phyloP scores from a whole-genome alignment of 495 filamentous ascomycete genomes.

The Tuber magnatum region DNA sequence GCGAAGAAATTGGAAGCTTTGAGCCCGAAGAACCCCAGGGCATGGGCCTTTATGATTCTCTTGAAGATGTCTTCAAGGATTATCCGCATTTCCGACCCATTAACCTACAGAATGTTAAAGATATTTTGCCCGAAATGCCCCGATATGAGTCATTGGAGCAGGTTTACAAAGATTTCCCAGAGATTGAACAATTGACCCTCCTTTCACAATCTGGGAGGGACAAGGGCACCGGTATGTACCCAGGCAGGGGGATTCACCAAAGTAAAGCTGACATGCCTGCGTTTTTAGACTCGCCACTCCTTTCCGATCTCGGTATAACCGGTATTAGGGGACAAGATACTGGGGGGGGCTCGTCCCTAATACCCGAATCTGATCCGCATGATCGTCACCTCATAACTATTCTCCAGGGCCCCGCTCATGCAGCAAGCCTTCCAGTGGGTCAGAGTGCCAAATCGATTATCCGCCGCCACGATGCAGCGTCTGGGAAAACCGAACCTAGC shows the following conservation, averaged over 20 bases:
- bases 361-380: background rate
- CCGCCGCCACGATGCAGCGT: background rate
- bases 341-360: background rate
- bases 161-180: background rate
- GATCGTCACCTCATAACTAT: background rate
- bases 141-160: background rate
- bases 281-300: background rate
- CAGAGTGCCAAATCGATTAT: background rate
- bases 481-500: background rate
- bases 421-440: background rate
- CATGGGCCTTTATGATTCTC: background rate
- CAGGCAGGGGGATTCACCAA: background rate
- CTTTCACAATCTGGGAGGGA: background rate
- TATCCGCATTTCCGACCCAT: background rate
- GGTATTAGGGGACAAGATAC: background rate
- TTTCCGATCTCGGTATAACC: background rate
- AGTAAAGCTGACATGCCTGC: background rate
- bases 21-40: background rate
- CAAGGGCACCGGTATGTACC: background rate
- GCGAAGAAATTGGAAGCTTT: background rate
- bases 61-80: slow-evolving; percentile 4
- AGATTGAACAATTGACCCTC: background rate
- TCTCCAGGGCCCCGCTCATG: background rate
- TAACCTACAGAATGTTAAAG: background rate
- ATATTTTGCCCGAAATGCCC: background rate